These are phyloP conservation scores for Fusarium sulawesiense DNA, from an alignment of 2,329 filamentous ascomycete species.

Conservation along the genomic window DNA sequence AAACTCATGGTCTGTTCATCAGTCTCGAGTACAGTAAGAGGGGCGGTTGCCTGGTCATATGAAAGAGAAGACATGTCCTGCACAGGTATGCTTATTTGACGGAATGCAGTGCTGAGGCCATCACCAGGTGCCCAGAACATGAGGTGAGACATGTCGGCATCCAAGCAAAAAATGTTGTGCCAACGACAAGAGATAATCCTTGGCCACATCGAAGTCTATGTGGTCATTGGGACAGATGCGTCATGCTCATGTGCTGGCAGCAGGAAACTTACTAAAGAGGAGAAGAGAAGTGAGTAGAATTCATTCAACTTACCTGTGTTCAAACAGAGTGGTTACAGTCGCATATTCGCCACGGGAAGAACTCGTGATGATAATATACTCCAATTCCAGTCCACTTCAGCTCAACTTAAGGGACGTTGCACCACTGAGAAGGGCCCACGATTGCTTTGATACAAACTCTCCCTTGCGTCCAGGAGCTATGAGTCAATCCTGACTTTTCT, in stretches of 20 bases:
- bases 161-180: slow-evolving; percentile 4
- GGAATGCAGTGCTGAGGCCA: slow-evolving; percentile 26
- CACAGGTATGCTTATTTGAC: background rate
- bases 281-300: background rate
- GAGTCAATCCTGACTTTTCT: background rate
- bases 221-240: no score
- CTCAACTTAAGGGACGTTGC: background rate
- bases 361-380: background rate
- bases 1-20: background rate
- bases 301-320: background rate
- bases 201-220: background rate
- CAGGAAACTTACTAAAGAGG: background rate
- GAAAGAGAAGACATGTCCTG: background rate
- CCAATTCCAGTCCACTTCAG: background rate
- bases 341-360: background rate
- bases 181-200: background rate
- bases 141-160: slow-evolving; percentile 26
- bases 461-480: slow-evolving; percentile 22
- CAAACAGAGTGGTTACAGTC: background rate
- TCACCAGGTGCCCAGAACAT: background rate
- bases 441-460: background rate
- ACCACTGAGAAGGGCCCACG: background rate
- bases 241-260: background rate
- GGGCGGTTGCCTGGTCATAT: slow-evolving; percentile 8
- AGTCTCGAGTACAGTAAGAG: background rate